These are phyloP conservation scores for Phylloporus rhodoxanthus DNA, from an alignment of 768 basidiomycete genomes.

Conservation along the genomic window DNA sequence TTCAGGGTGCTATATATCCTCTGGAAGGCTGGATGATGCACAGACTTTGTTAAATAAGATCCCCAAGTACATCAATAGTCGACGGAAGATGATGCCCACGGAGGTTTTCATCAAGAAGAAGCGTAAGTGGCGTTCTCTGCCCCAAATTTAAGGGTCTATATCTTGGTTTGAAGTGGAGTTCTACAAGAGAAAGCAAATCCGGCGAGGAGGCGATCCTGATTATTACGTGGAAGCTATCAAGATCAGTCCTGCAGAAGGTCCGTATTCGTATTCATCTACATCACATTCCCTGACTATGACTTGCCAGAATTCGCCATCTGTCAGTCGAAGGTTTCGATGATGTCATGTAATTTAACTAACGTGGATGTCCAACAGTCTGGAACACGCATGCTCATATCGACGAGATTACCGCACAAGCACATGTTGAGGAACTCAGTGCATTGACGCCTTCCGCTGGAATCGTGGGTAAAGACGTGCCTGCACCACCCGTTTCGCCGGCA, in stretches of 20 bases:
- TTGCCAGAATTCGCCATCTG: constrained; percentile 62
- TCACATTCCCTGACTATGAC: constrained; percentile 1
- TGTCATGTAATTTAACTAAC: background rate
- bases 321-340: constrained; percentile 32
- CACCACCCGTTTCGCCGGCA: background rate
- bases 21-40: constrained; percentile 51
- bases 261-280: constrained; percentile 10
- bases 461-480: constrained; percentile 24
- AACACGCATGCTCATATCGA: constrained; percentile 66
- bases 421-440: constrained; percentile 49
- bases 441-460: constrained; percentile 44
- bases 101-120: constrained; percentile 77
- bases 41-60: constrained; percentile 57
- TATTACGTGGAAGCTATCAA: constrained; percentile 50
- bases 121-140: constrained; percentile 36
- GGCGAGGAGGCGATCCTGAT: constrained; percentile 47
- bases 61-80: constrained; percentile 53
- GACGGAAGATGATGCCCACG: constrained; percentile 65
- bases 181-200: constrained; percentile 62
- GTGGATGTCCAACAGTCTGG: constrained; percentile 50
- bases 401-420: constrained; percentile 46
- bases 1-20: constrained; percentile 56
- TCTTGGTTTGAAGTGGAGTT: constrained; percentile 50
- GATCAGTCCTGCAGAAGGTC: constrained; percentile 69
- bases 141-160: background rate